Evolutionary conservation across 768 basidiomycete species (phyloP).

Genomic region (Lactarius indigo): DNA sequence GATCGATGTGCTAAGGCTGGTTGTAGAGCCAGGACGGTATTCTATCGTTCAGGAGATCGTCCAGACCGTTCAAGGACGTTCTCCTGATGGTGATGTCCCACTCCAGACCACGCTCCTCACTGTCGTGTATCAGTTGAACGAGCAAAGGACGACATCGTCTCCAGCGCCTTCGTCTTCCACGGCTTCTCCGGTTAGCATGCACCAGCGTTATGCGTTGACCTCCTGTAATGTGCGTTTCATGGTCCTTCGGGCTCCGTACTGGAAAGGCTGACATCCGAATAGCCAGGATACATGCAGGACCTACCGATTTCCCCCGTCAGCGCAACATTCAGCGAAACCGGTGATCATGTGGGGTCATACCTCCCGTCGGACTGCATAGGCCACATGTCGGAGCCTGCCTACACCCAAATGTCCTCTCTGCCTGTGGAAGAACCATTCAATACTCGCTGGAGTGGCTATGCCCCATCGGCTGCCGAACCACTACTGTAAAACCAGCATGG

Average conservation of each 20-base stretch:
- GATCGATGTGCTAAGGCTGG: conserved; percentile 9
- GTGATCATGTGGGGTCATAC: conserved; percentile 20
- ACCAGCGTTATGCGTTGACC: conserved; percentile 17
- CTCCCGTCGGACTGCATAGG: conserved; percentile 10
- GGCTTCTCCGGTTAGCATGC: conserved; percentile 23
- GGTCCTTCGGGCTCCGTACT: background rate
- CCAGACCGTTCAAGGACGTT: conserved; percentile 21
- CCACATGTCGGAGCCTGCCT: conserved; percentile 17
- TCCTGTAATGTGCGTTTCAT: conserved; percentile 21
- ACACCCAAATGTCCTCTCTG: conserved; percentile 11
- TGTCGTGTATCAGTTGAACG: conserved; percentile 30
- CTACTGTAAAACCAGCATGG: conserved; percentile 18
- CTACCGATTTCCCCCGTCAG: conserved; percentile 29
- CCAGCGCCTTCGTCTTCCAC: conserved; percentile 20
- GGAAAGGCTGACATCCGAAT: conserved; percentile 10
- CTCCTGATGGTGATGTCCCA: conserved; percentile 17
- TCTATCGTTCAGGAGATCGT: conserved; percentile 64
- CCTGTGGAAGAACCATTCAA: conserved; percentile 21
- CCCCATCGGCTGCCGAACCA: conserved; percentile 5
- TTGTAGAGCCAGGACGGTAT: conserved; percentile 60
- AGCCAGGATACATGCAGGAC: conserved; percentile 25
- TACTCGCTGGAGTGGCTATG: conserved; percentile 23
- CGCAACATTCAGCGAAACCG: conserved; percentile 25
- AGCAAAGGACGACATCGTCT: conserved; percentile 21
- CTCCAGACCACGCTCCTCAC: conserved; percentile 27